Evolutionary conservation across 371 early-diverging fungal genomes (phyloP), one percentile per base, ranked within the genome.

Genomic region (Zopfochytrium polystomum): DNA sequence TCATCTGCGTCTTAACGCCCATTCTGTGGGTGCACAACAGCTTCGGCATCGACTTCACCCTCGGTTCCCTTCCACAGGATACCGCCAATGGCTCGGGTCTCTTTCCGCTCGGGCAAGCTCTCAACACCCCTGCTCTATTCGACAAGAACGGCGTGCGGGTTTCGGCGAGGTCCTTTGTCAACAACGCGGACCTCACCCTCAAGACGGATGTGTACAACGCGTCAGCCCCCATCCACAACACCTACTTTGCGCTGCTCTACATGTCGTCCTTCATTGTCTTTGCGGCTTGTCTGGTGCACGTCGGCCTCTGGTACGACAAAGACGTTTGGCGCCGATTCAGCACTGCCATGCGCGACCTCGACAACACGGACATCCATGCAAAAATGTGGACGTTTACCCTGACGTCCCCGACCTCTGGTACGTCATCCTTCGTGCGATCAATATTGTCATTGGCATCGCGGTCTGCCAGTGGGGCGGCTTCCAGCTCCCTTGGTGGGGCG

Each of bases 1-100:
- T 87, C 47, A 76, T 81, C 68, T 92, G 90, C 89, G 68, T 90
- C 58, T 61, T 90, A 53, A 79, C 78, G 15, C 90, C n/a, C n/a
- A n/a, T n/a, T n/a, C n/a, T n/a, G n/a, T n/a, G 62, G 90, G 52
- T 79, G 78, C 18, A 89, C 90, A 85, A 90, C 63, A 46, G 47
- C 3, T 62, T 62, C 49, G 62, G 62, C 0, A 53, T 26, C 5
- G 62, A 62, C 47, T 3, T n/a, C 1, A 26, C 11, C 15, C 38
- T 55, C 0, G 62, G 62, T 11, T 23, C 58, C 18, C 23, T 7
- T n/a, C n/a, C n/a, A n/a, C n/a, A 13, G 23, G 23, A 48, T 26
- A 48, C 48, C 3, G 25, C 33, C 38, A 33, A 42, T 5, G 48
- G 48, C 3, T 55, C 35, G 58, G 48, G 6, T n/a, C n/a, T n/a